These are phyloP conservation scores for Babesia divergens DNA, from an alignment of 169 alveolate genomes.

Conservation along the genomic window DNA sequence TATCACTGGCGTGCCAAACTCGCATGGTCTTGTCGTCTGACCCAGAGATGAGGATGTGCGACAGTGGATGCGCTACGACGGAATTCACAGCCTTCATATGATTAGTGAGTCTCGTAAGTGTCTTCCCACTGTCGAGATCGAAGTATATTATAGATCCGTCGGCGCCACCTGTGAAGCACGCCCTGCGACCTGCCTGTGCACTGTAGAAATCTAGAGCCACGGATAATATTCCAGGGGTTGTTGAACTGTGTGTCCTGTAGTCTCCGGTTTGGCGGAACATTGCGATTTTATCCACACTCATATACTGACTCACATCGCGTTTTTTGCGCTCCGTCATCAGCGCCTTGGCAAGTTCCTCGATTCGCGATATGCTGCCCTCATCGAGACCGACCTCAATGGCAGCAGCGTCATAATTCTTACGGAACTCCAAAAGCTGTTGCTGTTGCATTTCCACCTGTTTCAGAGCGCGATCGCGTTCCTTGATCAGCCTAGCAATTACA, in stretches of 20 bases:
- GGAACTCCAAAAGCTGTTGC: slow-evolving; percentile 71
- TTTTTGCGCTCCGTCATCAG: slow-evolving; percentile 72
- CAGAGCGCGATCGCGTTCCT: slow-evolving; percentile 91
- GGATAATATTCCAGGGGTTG: slow-evolving; percentile 70
- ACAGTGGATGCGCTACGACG: slow-evolving; percentile 67
- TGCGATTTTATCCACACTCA: slow-evolving; percentile 42
- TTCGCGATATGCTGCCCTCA: slow-evolving; percentile 58
- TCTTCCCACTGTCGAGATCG: slow-evolving; percentile 63
- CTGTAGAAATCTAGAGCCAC: slow-evolving; percentile 53
- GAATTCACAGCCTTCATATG: slow-evolving; percentile 72
- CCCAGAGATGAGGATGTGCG: slow-evolving; percentile 40
- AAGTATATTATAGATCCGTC: slow-evolving; percentile 77
- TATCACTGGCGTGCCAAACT: slow-evolving; percentile 70
- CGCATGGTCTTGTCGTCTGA: slow-evolving; percentile 80
- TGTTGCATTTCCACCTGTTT: slow-evolving; percentile 79
- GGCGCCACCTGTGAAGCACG: slow-evolving; percentile 79
- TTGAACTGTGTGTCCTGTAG: slow-evolving; percentile 69
- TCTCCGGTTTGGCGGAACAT: slow-evolving; percentile 57
- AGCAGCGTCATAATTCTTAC: slow-evolving; percentile 62
- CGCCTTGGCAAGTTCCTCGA: slow-evolving; percentile 69
- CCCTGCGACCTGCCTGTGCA: slow-evolving; percentile 30
- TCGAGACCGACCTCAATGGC: slow-evolving; percentile 69
- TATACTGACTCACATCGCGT: slow-evolving; percentile 57
- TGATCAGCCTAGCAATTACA: slow-evolving; percentile 91
- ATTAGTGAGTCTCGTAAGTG: slow-evolving; percentile 59